A percentile compares a stretch with the other conserved stretches of the same genome.
Conservation (phyloP, 202 grass and related monocot genomes). For the Bolboschoenoplectus hybrid region DNA sequence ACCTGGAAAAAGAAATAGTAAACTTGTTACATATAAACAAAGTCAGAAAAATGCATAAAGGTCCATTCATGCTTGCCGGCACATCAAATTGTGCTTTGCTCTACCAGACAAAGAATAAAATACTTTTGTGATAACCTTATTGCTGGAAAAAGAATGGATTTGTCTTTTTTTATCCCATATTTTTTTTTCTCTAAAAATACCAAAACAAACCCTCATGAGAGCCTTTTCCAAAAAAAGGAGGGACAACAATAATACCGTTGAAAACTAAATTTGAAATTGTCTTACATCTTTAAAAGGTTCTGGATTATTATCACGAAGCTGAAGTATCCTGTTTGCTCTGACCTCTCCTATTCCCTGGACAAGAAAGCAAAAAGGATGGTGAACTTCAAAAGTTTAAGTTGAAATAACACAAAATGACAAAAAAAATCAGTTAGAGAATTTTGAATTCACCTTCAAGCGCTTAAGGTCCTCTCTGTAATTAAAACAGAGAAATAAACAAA, state of each 20-base stretch:
- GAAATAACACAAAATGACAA: constrained; percentile 8
- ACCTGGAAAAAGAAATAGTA: constrained; percentile 8
- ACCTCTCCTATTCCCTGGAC: constrained; percentile 34
- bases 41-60: not conserved
- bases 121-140: not conserved
- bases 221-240: no score
- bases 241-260: not conserved
- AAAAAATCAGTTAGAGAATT: not conserved
- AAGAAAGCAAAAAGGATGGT: not conserved
- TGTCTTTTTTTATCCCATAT: not conserved
- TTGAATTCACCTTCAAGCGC: constrained; percentile 22
- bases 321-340: constrained; percentile 30
- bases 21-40: constrained; percentile 15
- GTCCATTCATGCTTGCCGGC: not conserved
- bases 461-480: constrained; percentile 31
- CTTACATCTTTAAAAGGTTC: constrained; percentile 38
- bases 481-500: constrained; percentile 32
- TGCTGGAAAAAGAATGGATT: not conserved
- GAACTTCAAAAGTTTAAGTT: not conserved
- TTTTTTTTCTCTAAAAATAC: not conserved
- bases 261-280: not conserved
- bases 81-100: not conserved
- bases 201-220: not conserved
- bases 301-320: constrained; percentile 34
- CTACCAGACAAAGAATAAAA: not conserved